A percentile compares a stretch with the other conserved stretches of the same genome.
These are phyloP conservation scores for Coemansia javaensis DNA, from an alignment of 192 early-diverging fungal species.

Conservation along the genomic window DNA sequence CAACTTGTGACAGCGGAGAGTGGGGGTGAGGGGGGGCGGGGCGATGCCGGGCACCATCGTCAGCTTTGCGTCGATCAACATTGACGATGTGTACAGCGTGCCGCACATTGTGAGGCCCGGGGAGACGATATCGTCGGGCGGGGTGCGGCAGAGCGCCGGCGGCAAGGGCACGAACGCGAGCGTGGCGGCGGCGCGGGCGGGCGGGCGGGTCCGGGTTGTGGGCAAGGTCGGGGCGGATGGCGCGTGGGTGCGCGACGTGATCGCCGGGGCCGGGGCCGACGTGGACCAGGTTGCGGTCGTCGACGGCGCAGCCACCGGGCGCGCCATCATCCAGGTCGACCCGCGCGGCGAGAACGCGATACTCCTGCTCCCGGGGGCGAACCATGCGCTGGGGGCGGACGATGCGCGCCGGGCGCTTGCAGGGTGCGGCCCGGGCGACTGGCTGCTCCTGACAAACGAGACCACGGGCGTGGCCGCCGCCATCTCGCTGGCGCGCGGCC, in stretches of 20 bases:
- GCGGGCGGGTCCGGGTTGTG: constrained; percentile 62
- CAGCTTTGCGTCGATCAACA: constrained; percentile 49
- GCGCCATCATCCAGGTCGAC: constrained; percentile 83
- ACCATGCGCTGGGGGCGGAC: constrained; percentile 52
- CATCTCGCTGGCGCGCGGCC: constrained; percentile 51
- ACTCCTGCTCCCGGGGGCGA: constrained; percentile 76
- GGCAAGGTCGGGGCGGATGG: constrained; percentile 85
- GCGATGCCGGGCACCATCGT: constrained; percentile 21
- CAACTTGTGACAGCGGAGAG: no score
- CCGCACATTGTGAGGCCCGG: constrained; percentile 38
- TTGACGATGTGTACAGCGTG: constrained; percentile 50
- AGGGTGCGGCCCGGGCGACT: constrained; percentile 58
- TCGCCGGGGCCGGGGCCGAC: constrained; percentile 64
- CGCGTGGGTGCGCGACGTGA: constrained; percentile 63
- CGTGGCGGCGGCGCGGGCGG: constrained; percentile 73
- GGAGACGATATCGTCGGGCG: constrained; percentile 31
- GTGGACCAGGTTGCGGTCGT: constrained; percentile 55
- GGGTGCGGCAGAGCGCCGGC: constrained; percentile 35
- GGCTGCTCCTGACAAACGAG: constrained; percentile 87
- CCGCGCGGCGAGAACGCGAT: constrained; percentile 78
- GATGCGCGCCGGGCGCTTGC: constrained; percentile 53
- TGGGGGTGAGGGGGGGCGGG: background rate
- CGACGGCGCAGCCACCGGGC: constrained; percentile 62
- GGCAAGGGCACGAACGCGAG: constrained; percentile 82
- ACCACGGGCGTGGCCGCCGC: constrained; percentile 65